phyloP scores from a whole-genome alignment of 805 yeast genomes.

The Zygoascus tannicola region DNA sequence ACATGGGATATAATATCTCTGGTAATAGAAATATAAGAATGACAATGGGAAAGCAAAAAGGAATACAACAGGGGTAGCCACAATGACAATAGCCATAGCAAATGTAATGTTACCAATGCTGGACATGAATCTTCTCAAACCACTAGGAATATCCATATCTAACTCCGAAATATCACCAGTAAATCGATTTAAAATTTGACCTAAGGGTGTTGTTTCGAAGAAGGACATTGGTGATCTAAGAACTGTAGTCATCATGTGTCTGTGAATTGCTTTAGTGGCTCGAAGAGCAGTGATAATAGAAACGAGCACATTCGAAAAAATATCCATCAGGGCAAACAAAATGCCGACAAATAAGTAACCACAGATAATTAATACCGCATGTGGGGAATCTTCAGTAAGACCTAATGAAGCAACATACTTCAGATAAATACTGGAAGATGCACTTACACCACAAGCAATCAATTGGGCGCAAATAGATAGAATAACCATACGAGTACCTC shows the following conservation, averaged over 20 bases:
- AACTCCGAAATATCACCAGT: constrained; percentile 83
- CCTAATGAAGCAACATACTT: constrained; percentile 89
- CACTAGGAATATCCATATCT: constrained; percentile 51
- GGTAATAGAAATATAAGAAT: constrained; percentile 58
- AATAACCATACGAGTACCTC: constrained; percentile 37
- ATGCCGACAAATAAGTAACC: constrained; percentile 41
- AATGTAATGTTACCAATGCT: constrained; percentile 49
- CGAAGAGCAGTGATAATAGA: constrained; percentile 34
- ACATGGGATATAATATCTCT: constrained; percentile 55
- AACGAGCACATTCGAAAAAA: constrained; percentile 42
- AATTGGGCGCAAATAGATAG: constrained; percentile 33
- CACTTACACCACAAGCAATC: constrained; percentile 43
- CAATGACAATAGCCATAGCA: constrained; percentile 64
- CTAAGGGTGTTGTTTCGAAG: constrained; percentile 92
- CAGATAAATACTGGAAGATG: constrained; percentile 68
- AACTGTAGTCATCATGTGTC: constrained; percentile 61
- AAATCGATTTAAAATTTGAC: constrained; percentile 81
- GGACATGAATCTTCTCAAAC: constrained; percentile 28
- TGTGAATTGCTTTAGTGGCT: constrained; percentile 41
- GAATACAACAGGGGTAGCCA: constrained; percentile 81
- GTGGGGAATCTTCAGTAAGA: constrained; percentile 51
- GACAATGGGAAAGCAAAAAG: constrained; percentile 64
- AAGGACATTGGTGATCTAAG: constrained; percentile 88
- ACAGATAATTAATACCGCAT: constrained; percentile 51
- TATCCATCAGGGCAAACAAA: constrained; percentile 42